Percentiles rank a stretch among this genome's conserved stretches.
These are phyloP conservation scores for Wickerhamiella hasegawae DNA, from an alignment of 805 yeast genomes.

Conservation along the genomic window DNA sequence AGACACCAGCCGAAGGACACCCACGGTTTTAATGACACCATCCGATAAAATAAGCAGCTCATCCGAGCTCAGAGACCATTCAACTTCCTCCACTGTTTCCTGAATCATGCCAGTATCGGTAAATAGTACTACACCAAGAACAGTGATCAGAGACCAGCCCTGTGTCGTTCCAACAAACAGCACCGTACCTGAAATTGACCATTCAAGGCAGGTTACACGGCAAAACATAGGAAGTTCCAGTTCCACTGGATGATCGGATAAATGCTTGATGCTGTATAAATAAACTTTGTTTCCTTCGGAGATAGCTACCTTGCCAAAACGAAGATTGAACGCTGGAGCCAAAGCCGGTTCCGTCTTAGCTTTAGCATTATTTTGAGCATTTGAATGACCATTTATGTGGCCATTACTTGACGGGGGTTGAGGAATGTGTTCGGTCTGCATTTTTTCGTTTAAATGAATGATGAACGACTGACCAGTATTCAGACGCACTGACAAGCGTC, in stretches of 20 bases:
- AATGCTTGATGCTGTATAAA: conserved; percentile 24
- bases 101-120: conserved; percentile 17
- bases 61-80: conserved; percentile 25
- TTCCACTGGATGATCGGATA: conserved; percentile 11
- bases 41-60: conserved; percentile 22
- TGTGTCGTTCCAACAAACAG: conserved; percentile 20
- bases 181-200: conserved; percentile 26
- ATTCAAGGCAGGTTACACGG: conserved; percentile 18
- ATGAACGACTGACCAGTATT: conserved; percentile 1
- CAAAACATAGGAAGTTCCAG: conserved; percentile 19
- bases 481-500: conserved; percentile 1
- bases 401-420: conserved; percentile 4
- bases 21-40: not conserved
- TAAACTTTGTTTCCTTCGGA: conserved; percentile 25
- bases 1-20: conserved; percentile 2
- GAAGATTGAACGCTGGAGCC: conserved; percentile 26
- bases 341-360: conserved; percentile 8
- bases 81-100: conserved; percentile 23
- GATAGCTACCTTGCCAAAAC: conserved; percentile 27
- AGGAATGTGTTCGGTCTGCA: not conserved
- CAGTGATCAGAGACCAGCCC: conserved; percentile 36
- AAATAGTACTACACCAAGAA: conserved; percentile 27
- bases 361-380: too few relatives aligned
- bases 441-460: conserved; percentile 3
- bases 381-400: too few relatives aligned